Evolutionary conservation across 495 filamentous ascomycete genomes (phyloP), one percentile per base, ranked within the genome.

Genomic region (Penicillium chermesinum): DNA sequence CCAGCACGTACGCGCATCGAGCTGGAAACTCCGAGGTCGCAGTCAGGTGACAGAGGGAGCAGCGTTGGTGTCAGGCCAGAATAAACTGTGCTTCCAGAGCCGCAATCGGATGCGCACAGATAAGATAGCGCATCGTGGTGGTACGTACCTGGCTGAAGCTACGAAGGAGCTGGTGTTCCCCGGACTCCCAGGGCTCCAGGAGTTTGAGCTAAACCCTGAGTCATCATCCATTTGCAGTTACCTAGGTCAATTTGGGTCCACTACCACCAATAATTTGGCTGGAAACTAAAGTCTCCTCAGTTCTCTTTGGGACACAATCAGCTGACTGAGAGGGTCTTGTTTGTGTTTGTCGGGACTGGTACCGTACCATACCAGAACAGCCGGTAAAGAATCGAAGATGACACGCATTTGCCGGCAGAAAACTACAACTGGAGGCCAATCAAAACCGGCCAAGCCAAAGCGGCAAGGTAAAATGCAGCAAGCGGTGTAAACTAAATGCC

Each of bases 21-120:
- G 21, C 25, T 41, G 33, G 25, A 46, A 34, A 18, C 49, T 47
- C 50, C 54, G 50, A 57, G 54, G 38, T 57, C 49, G 51, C 52
- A 58, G 59, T 62, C 59, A 62, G 59, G 59, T 62, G 59, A 62
- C 52, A 21, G 34, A 39, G 38, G 41, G 42, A 43, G 33, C 25
- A 47, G 41, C 42, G 39, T 32, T 34, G 18, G 22, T 22, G 37
- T 34, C 13, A 35, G 25, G 38, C 37, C 9, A 25, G 50, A 40
- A 45, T 45, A 45, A 41, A 36, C 43, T 25, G 14, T 36, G 41
- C 51, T 46, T n/a, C 42, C 48, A 55, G 55, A 57, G 54, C 57
- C 57, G 58, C 58, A 61, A 52, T 61, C 55, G 57, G 57, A 50
- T 14, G n/a, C n/a, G 17, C 14, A 43, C 8, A 34, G 42, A 34